A percentile compares a stretch with the other conserved stretches of the same genome.
Conservation (phyloP, 2,329 filamentous ascomycete genomes). For the Pseudocercospora macadamiae region DNA sequence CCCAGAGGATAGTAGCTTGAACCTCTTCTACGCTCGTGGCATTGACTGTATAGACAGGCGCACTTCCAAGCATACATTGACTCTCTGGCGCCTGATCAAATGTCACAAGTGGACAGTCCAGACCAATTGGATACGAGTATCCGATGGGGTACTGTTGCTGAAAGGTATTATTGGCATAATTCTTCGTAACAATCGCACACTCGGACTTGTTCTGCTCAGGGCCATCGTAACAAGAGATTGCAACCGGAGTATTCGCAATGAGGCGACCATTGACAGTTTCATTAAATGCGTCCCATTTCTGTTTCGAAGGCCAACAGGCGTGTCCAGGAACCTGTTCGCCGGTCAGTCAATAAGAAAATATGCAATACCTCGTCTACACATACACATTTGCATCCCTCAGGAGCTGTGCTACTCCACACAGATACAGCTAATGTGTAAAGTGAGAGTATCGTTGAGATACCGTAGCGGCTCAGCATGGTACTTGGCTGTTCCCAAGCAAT, state of each 20-base stretch:
- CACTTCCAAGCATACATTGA: constrained; percentile 34
- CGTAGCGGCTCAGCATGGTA: background rate
- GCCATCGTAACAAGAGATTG: constrained; percentile 41
- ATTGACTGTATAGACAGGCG: constrained; percentile 14
- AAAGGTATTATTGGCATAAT: constrained; percentile 35
- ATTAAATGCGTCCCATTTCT: constrained; percentile 40
- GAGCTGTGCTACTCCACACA: background rate
- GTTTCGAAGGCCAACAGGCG: constrained; percentile 40
- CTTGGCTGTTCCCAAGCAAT: background rate
- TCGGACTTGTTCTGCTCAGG: constrained; percentile 29
- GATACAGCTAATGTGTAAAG: too few relatives aligned
- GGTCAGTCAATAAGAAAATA: too few relatives aligned
- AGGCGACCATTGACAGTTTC: constrained; percentile 38
- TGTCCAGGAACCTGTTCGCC: constrained; percentile 19
- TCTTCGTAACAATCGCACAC: constrained; percentile 31
- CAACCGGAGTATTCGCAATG: constrained; percentile 39
- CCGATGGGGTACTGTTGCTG: constrained; percentile 34
- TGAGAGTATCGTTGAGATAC: background rate
- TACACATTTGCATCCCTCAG: background rate
- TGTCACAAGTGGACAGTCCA: constrained; percentile 32
- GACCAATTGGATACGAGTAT: constrained; percentile 33
- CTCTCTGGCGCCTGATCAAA: constrained; percentile 20
- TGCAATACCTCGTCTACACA: too few relatives aligned
- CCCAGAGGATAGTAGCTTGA: background rate
- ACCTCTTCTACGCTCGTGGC: constrained; percentile 2